These are phyloP conservation scores for Melampsora americana DNA, from an alignment of 1,284 basidiomycete genomes.

Conservation along the genomic window DNA sequence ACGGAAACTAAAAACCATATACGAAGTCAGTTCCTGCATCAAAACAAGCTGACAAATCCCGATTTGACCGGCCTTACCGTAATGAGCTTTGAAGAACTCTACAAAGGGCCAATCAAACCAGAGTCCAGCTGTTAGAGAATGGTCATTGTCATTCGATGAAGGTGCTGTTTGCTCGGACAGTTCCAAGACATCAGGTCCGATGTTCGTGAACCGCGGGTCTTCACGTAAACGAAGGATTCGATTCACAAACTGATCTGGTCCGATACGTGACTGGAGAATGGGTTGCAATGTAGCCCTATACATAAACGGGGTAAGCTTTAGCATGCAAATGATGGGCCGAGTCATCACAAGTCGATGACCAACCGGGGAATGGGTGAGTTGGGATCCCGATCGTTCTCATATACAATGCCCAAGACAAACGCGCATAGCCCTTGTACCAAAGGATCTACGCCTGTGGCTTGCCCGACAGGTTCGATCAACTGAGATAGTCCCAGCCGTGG, in stretches of 20 bases:
- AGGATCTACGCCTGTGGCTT: constrained; percentile 77
- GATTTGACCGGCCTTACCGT: constrained; percentile 63
- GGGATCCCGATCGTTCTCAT: constrained; percentile 89
- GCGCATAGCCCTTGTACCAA: constrained; percentile 86
- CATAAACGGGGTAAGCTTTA: background rate
- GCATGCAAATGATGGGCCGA: background rate
- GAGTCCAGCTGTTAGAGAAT: constrained; percentile 65
- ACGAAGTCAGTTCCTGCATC: constrained; percentile 15
- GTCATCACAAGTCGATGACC: constrained; percentile 45
- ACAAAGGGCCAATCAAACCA: constrained; percentile 99
- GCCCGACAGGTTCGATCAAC: constrained; percentile 91
- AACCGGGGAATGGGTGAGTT: constrained; percentile 77
- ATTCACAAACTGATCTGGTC: constrained; percentile 82
- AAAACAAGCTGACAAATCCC: background rate
- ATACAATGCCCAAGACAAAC: constrained; percentile 86
- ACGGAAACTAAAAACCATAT: constrained; percentile 56
- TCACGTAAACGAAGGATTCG: constrained; percentile 80
- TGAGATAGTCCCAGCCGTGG: constrained; percentile 52
- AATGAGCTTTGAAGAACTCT: constrained; percentile 98
- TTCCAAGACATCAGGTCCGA: constrained; percentile 69
- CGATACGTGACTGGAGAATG: constrained; percentile 73
- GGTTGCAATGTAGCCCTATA: constrained; percentile 76
- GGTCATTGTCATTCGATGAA: constrained; percentile 49
- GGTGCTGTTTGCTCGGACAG: constrained; percentile 44
- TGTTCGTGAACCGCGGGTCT: constrained; percentile 82